Evolutionary conservation across 495 filamentous ascomycete genomes (phyloP), one percentile per base, ranked within the genome.

Genomic region (Filosporella fistucella): DNA sequence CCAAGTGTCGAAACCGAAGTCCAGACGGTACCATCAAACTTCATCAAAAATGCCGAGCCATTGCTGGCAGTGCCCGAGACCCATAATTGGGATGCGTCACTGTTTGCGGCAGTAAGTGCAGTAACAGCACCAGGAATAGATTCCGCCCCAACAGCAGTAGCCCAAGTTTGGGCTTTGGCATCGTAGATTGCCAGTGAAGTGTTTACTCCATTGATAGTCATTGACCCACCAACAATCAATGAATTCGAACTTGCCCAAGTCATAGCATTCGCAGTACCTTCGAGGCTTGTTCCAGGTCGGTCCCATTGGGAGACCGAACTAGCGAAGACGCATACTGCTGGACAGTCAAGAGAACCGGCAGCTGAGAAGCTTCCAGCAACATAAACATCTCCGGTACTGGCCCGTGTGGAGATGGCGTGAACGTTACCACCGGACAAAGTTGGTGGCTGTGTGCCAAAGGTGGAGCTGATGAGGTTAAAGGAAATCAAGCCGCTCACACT

Each of bases 311-410:
- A 76, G 6, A 65, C 69, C 2, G 70, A 58, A 13, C 81, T 77
- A 56, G 83, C 81, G 63, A 83, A 91, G 47, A 84, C 70, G 67
- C 93, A 99, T 17, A 99, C 78, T 34, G 77, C 79, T 1, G 81
- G 76, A 59, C 93, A 99, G 30, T 72, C 80, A 18, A 96, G 75
- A 9, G 84, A 80, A n/a, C 93, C 94, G 23, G 90, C 94, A 9
- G 74, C 72, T 2, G 77, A 69, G 55, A 97, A 98, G 22, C 73
- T 78, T 23, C 93, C 93, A 13, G 83, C 93, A 24, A 97, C 81
- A 62, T 88, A 99, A 25, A 99, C 73, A 32, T 91, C 77, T 1
- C 71, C 67, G 22, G 82, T 82, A 47, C 70, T 73, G 4, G 86
- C 82, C 29, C 81, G 80, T 6, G 96, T 86, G 21, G 86, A 70